Percentiles rank a stretch among this genome's conserved stretches.
These are phyloP conservation scores for Saccharomyces hybrid DNA, from an alignment of 1,139 yeast species.

Conservation along the genomic window DNA sequence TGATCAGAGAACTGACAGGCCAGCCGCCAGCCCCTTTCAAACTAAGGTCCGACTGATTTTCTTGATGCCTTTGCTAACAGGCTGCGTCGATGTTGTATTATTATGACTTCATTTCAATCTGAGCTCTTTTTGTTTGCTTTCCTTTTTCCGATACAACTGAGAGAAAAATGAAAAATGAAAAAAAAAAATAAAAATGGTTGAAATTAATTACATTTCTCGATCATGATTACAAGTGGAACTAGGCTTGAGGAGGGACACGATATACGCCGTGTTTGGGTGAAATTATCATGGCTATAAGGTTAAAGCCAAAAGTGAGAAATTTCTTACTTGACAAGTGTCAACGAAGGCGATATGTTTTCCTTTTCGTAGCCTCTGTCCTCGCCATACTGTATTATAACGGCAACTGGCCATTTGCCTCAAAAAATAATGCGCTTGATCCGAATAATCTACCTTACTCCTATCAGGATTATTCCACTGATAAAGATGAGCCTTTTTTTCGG, in stretches of 20 bases:
- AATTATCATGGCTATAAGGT: neutral
- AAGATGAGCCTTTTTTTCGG: slow-evolving; percentile 35
- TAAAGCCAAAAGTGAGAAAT: neutral
- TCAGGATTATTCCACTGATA: slow-evolving; percentile 9
- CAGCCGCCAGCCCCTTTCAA: slow-evolving; percentile 32
- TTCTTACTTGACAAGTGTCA: neutral
- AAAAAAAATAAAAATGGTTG: neutral
- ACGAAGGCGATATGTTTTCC: neutral
- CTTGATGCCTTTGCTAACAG: neutral
- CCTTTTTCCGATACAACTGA: neutral
- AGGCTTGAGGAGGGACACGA: too few species aligned
- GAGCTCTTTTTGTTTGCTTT: neutral
- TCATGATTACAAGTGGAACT: neutral
- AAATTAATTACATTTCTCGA: too few species aligned
- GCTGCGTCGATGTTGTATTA: neutral
- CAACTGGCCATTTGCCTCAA: neutral
- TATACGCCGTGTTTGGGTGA: neutral
- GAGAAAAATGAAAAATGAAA: too few species aligned
- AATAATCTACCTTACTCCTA: slow-evolving; percentile 9
- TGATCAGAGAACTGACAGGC: slow-evolving; percentile 27
- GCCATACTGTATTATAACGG: neutral
- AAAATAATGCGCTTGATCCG: neutral
- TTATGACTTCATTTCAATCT: neutral
- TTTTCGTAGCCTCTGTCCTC: neutral
- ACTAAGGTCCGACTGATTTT: slow-evolving; percentile 1